Percentiles rank a stretch among this genome's conserved stretches.
These are phyloP conservation scores for Boletus speciosus DNA, from an alignment of 768 basidiomycete genomes.

Conservation along the genomic window DNA sequence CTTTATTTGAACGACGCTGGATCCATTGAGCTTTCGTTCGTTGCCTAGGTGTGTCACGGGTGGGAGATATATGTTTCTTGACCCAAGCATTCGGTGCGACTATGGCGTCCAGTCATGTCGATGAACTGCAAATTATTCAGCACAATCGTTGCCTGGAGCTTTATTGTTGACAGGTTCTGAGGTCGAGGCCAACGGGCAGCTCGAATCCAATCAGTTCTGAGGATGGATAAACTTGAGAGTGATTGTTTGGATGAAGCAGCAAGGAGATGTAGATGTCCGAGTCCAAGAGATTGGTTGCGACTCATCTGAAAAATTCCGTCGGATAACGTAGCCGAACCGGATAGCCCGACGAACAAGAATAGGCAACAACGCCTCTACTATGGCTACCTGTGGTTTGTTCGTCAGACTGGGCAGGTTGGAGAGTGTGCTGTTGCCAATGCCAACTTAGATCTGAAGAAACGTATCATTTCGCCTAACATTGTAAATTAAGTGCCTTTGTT, in stretches of 20 bases:
- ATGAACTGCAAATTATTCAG: not conserved
- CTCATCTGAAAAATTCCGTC: not conserved
- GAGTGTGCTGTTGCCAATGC: not conserved
- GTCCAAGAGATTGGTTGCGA: not conserved
- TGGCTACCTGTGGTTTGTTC: not conserved
- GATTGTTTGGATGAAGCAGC: not conserved
- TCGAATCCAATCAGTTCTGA: not conserved
- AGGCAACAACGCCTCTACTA: not conserved
- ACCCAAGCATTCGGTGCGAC: not conserved
- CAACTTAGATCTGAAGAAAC: not conserved
- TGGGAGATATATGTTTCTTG: not conserved
- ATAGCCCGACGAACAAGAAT: not conserved
- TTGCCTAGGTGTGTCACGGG: not conserved
- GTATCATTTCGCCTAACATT: not conserved
- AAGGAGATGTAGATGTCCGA: not conserved
- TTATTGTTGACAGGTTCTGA: not conserved
- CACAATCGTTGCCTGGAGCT: not conserved
- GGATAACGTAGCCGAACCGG: not conserved
- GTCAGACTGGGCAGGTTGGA: not conserved
- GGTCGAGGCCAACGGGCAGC: not conserved
- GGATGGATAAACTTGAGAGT: not conserved
- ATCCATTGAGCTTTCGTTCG: not conserved
- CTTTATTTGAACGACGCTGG: not conserved
- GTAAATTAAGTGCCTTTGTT: conserved; percentile 4
- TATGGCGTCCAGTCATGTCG: not conserved